These are phyloP conservation scores for Dactylellina drechsleri DNA, from an alignment of 2,329 filamentous ascomycete genomes.

Conservation along the genomic window DNA sequence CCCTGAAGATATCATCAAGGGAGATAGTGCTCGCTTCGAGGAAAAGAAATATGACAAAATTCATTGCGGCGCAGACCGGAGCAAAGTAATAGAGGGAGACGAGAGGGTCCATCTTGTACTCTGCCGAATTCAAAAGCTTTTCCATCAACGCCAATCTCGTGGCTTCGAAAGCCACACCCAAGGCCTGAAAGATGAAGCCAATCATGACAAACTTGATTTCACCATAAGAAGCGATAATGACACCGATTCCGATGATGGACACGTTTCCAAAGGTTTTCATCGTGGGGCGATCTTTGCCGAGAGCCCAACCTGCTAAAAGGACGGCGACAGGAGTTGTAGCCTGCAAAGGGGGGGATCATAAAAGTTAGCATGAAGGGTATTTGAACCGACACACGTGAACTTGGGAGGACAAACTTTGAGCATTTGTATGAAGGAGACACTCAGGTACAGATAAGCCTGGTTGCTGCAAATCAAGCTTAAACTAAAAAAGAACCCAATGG, in stretches of 20 bases:
- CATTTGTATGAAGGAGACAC: slow-evolving; percentile 98
- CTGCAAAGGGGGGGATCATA: slow-evolving; percentile 62
- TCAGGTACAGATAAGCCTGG: slow-evolving; percentile 92
- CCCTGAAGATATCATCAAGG: slow-evolving; percentile 76
- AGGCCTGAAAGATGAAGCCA: slow-evolving; percentile 81
- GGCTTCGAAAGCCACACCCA: slow-evolving; percentile 82
- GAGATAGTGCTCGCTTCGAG: slow-evolving; percentile 77
- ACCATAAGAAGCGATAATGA: slow-evolving; percentile 91
- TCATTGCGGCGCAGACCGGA: slow-evolving; percentile 83
- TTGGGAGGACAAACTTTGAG: slow-evolving; percentile 75
- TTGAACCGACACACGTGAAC: neutral
- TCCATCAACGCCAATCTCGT: slow-evolving; percentile 85
- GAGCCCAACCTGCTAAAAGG: slow-evolving; percentile 85
- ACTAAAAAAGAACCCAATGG: slow-evolving; percentile 95
- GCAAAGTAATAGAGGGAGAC: slow-evolving; percentile 92
- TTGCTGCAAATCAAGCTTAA: slow-evolving; percentile 96
- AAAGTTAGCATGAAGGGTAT: neutral
- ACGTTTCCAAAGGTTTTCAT: slow-evolving; percentile 90
- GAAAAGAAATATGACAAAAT: slow-evolving; percentile 76
- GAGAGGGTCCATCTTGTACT: slow-evolving; percentile 92
- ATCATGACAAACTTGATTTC: slow-evolving; percentile 91
- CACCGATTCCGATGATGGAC: slow-evolving; percentile 91
- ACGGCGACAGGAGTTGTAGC: slow-evolving; percentile 95
- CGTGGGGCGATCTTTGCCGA: slow-evolving; percentile 85
- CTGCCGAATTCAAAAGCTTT: slow-evolving; percentile 79